Evolutionary conservation across 768 basidiomycete species (phyloP).

Genomic region (Gymnopilus junonius): DNA sequence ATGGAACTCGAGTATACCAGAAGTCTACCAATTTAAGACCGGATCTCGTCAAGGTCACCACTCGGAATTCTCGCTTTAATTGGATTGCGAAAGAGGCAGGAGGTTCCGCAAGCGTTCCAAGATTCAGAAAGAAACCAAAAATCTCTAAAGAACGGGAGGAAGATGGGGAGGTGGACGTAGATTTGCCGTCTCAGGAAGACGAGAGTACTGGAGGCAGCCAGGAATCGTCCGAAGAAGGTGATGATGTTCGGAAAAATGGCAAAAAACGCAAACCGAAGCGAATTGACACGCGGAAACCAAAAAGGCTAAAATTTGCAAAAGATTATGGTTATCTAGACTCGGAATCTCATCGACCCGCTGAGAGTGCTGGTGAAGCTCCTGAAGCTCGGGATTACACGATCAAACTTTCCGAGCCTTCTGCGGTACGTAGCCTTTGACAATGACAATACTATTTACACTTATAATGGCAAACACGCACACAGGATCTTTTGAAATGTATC

Average conservation of each 20-base stretch:
- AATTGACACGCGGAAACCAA: slow-evolving; percentile 35
- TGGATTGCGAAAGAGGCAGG: slow-evolving; percentile 74
- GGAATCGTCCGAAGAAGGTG: slow-evolving; percentile 24
- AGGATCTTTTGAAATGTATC: slow-evolving; percentile 57
- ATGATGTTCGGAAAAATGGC: slow-evolving; percentile 10
- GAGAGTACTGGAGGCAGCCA: slow-evolving; percentile 21
- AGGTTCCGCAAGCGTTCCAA: slow-evolving; percentile 45
- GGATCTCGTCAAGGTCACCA: slow-evolving; percentile 37
- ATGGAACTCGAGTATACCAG: slow-evolving; percentile 60
- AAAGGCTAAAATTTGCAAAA: slow-evolving; percentile 47
- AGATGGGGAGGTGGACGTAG: slow-evolving; percentile 11
- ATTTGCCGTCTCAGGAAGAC: slow-evolving; percentile 5
- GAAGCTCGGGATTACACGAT: not conserved
- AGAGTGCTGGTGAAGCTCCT: not conserved
- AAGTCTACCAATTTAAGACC: slow-evolving; percentile 39
- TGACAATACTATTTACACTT: not conserved
- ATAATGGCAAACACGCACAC: not conserved
- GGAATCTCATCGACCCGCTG: not conserved
- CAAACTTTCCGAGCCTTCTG: slow-evolving; percentile 42
- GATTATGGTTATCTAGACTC: slow-evolving; percentile 59
- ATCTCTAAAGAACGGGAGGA: not conserved
- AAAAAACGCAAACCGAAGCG: slow-evolving; percentile 22
- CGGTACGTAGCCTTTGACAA: slow-evolving; percentile 6
- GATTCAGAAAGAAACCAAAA: slow-evolving; percentile 19
- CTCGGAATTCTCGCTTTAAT: slow-evolving; percentile 56